Evolutionary conservation across 768 basidiomycete species (phyloP).

Genomic region (Psilocybe cubensis): DNA sequence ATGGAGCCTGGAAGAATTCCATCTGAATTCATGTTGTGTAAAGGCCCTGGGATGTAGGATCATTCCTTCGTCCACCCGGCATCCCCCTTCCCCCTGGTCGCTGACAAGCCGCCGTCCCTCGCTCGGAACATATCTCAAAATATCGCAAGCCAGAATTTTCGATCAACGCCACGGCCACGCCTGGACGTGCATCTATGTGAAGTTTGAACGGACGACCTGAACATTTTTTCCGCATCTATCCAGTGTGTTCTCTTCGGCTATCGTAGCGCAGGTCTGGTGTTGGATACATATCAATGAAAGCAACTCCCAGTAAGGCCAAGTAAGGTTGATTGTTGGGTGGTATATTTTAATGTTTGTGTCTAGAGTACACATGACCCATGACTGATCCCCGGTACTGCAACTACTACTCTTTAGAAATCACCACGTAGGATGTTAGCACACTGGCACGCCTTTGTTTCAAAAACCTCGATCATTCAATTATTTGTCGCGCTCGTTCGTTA

Average conservation of each 20-base stretch:
- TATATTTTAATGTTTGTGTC: neutral
- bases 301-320: constrained; percentile 5
- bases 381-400: neutral
- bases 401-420: too few relatives aligned
- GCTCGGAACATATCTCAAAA: constrained; percentile 1
- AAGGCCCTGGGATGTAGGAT: neutral
- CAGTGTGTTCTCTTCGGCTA: constrained; percentile 4
- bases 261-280: neutral
- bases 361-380: too few relatives aligned
- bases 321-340: neutral
- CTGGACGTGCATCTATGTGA: neutral
- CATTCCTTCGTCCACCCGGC: neutral
- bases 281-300: neutral
- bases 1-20: neutral
- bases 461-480: neutral
- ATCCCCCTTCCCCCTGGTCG: neutral
- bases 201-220: neutral
- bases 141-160: neutral
- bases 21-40: neutral
- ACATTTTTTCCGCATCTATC: neutral
- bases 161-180: neutral
- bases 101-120: neutral
- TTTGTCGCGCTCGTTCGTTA: neutral
- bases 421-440: too few relatives aligned
- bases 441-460: neutral